Evolutionary conservation across 1,284 basidiomycete genomes (phyloP), one percentile per base, ranked within the genome.

Genomic region (Boletus subluridellus): DNA sequence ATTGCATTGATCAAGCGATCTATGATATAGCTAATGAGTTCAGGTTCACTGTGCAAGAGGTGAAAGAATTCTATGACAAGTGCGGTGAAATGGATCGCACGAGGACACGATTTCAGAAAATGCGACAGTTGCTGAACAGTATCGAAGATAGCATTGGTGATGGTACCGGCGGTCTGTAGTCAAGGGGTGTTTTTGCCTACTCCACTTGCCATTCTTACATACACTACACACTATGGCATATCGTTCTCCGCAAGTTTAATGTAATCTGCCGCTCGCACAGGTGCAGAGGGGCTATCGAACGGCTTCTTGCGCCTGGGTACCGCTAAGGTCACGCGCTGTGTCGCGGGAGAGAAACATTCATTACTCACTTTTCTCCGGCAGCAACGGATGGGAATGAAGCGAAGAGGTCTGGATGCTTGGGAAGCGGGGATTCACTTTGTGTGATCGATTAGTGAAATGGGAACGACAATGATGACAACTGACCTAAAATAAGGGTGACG

Each of bases 391-490:
- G 97, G 74, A 99, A 99, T 2, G 93, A 96, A 2, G 92, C 87
- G 74, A 99, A 99, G 55, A 96, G 78, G 69, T 98, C 95, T n/a
- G 95, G 94, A 73, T 99, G 96, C 68, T 99, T 98, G 1, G 97
- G 96, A 42, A 91, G 75, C 0, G 97, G 97, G 1, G 92, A 88
- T 76, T 99, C 97, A 5, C 93, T 95, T 67, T 50, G 38, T 12
- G 44, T 6, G 39, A 53, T 24, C 17, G 39, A 56, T 66, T 32
- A 62, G 60, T 52, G 57, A 49, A 21, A 53, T 17, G 17, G 14
- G 26, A 44, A 45, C 46, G 48, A 54, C 39, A 47, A 37, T 2
- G 6, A 49, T 4, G 15, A 39, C 2, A 47, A 78, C 86, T 55
- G 59, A 95, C 94, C 77, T 85, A 73, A 99, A 99, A 74, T 95